These are phyloP conservation scores for Wickerhamomyces hampshirensis DNA, from an alignment of 805 yeast species.

Conservation along the genomic window DNA sequence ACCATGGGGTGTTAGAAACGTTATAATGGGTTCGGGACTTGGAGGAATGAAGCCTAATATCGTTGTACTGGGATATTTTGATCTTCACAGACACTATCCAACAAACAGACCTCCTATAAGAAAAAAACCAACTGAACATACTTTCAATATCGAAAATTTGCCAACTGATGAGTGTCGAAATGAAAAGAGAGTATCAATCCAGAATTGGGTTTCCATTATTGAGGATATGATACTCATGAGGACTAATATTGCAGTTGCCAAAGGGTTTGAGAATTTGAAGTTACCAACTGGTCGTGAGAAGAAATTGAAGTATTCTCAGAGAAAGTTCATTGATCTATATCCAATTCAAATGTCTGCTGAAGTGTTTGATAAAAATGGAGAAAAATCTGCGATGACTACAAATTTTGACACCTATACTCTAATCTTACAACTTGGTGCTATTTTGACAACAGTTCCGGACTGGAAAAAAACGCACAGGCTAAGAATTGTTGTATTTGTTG, in stretches of 20 bases:
- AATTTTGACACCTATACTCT: constrained; percentile 95
- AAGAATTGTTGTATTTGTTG: constrained; percentile 89
- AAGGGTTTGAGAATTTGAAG: constrained; percentile 66
- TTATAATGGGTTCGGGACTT: constrained; percentile 88
- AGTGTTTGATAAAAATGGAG: constrained; percentile 59
- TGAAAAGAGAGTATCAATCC: constrained; percentile 63
- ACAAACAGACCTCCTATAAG: constrained; percentile 4
- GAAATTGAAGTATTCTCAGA: constrained; percentile 27
- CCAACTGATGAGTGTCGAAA: constrained; percentile 79
- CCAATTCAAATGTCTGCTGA: constrained; percentile 96
- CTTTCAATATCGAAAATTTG: constrained; percentile 37
- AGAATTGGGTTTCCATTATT: constrained; percentile 87
- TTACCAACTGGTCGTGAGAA: constrained; percentile 49
- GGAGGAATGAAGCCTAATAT: constrained; percentile 99
- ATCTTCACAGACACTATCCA: constrained; percentile 38
- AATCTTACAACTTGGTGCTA: constrained; percentile 90
- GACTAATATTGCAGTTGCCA: constrained; percentile 90
- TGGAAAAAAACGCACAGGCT: constrained; percentile 78
- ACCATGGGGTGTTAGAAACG: constrained; percentile 94
- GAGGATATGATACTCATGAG: constrained; percentile 88
- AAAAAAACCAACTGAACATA: constrained; percentile 12
- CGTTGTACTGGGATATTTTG: constrained; percentile 86
- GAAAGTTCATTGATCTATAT: constrained; percentile 75
- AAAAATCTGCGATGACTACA: constrained; percentile 66
- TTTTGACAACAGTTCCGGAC: constrained; percentile 84